phyloP scores from a whole-genome alignment of 345 rosid species.

The Rhizophora mangle region DNA sequence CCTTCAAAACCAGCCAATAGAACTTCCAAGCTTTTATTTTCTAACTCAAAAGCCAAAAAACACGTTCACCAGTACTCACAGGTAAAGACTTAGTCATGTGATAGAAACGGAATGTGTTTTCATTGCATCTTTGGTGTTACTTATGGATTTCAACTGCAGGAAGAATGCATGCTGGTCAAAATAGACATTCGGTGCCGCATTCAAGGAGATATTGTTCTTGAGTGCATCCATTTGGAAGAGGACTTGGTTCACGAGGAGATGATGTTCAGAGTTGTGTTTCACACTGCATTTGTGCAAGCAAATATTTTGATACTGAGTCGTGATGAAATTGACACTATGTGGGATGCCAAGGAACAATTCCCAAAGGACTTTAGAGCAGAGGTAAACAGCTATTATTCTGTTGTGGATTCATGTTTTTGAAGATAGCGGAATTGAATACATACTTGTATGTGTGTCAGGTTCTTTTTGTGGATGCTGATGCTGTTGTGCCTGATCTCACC shows the following conservation, averaged over 20 bases:
- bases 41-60: slow-evolving; percentile 62
- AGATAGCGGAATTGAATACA: slow-evolving; percentile 59
- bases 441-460: slow-evolving; percentile 79
- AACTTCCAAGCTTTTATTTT: slow-evolving; percentile 81
- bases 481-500: slow-evolving; percentile 55
- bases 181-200: slow-evolving; percentile 74
- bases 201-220: slow-evolving; percentile 95
- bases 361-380: slow-evolving; percentile 84
- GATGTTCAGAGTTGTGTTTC: slow-evolving; percentile 85
- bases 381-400: slow-evolving; percentile 54
- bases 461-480: slow-evolving; percentile 76
- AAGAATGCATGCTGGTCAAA: slow-evolving; percentile 74
- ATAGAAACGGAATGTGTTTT: slow-evolving; percentile 17
- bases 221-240: slow-evolving; percentile 81
- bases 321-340: slow-evolving; percentile 75
- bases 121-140: slow-evolving; percentile 14
- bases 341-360: slow-evolving; percentile 83
- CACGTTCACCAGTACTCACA: slow-evolving; percentile 56
- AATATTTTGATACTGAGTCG: slow-evolving; percentile 66
- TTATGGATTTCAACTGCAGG: slow-evolving; percentile 52
- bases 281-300: slow-evolving; percentile 85
- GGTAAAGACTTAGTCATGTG: slow-evolving; percentile 41
- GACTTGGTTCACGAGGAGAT: slow-evolving; percentile 67
- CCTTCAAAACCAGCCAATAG: slow-evolving; percentile 64
- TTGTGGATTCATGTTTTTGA: slow-evolving; percentile 21